These are phyloP conservation scores for Fusarium concolor DNA, from an alignment of 2,329 filamentous ascomycete genomes.

Conservation along the genomic window DNA sequence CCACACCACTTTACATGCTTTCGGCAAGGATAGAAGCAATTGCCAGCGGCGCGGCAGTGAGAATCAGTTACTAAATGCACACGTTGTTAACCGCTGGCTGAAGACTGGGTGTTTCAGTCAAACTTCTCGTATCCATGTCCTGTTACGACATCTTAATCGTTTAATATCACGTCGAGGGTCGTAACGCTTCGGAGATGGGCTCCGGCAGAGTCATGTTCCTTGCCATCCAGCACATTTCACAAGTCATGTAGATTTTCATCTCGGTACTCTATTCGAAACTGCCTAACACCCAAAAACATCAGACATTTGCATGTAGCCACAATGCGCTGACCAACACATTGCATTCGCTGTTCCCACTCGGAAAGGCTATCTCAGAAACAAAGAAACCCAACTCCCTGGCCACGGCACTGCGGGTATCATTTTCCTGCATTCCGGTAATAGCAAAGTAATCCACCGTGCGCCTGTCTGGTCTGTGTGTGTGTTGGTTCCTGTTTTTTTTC, in stretches of 20 bases:
- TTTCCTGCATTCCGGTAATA: slow-evolving; percentile 10
- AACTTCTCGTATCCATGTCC: slow-evolving; percentile 5
- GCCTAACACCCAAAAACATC: background rate
- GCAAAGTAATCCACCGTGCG: background rate
- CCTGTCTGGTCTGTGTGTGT: slow-evolving; percentile 6
- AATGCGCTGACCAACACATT: slow-evolving; percentile 15
- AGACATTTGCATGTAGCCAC: slow-evolving; percentile 13
- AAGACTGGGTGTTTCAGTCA: slow-evolving; percentile 28
- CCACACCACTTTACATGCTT: background rate
- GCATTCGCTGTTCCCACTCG: background rate
- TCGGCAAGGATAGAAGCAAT: background rate
- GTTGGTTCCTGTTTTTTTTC: slow-evolving; percentile 18
- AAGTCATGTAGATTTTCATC: slow-evolving; percentile 17
- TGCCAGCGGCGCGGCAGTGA: background rate
- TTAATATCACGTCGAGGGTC: slow-evolving; percentile 21
- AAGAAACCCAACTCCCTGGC: slow-evolving; percentile 35
- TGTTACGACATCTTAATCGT: slow-evolving; percentile 1
- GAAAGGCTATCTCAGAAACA: slow-evolving; percentile 23
- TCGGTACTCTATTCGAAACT: slow-evolving; percentile 9
- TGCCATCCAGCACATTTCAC: background rate
- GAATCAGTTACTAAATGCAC: background rate
- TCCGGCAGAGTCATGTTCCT: slow-evolving; percentile 26
- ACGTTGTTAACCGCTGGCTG: slow-evolving; percentile 9
- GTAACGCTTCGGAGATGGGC: slow-evolving; percentile 14
- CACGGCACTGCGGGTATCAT: slow-evolving; percentile 26